Percentiles rank a stretch among this genome's conserved stretches.
Evolutionary conservation across 768 basidiomycete genomes (phyloP).

Genomic region (Megacollybia marginata): DNA sequence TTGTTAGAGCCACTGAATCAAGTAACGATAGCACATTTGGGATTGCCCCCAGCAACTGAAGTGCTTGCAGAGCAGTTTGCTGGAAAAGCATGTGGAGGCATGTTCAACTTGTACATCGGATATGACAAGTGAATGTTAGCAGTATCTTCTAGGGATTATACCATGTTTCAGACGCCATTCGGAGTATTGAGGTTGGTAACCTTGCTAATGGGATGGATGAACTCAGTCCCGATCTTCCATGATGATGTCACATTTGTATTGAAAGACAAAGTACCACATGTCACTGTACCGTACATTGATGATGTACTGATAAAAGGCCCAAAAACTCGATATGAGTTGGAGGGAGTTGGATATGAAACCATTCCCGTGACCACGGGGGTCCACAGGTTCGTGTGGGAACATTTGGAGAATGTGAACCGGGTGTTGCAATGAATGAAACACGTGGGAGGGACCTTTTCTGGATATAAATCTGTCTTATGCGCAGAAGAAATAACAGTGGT

Average conservation of each 20-base stretch:
- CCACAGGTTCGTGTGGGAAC: no score
- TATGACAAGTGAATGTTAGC: constrained; percentile 5
- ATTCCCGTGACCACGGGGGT: no score
- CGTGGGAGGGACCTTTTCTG: no score
- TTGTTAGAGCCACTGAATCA: constrained; percentile 12
- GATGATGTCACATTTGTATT: constrained; percentile 17
- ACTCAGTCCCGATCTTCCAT: constrained; percentile 13
- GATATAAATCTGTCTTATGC: no score
- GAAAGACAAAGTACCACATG: constrained; percentile 6
- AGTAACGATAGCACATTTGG: constrained; percentile 10
- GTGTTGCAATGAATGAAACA: no score
- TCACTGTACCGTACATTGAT: no score
- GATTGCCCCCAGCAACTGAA: constrained; percentile 10
- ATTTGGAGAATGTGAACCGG: no score
- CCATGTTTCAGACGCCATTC: constrained; percentile 7
- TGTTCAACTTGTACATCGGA: constrained; percentile 6
- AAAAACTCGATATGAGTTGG: no score
- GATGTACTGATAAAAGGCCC: no score
- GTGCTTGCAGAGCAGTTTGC: constrained; percentile 10
- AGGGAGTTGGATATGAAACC: no score
- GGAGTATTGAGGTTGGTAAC: constrained; percentile 6
- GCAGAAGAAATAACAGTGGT: no score
- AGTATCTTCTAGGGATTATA: constrained; percentile 7
- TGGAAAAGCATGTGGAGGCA: constrained; percentile 1
- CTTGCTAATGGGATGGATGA: constrained; percentile 12